Evolutionary conservation across 805 yeast species (phyloP), one percentile per base, ranked within the genome.

Genomic region (Debaryomyces prosopidis): DNA sequence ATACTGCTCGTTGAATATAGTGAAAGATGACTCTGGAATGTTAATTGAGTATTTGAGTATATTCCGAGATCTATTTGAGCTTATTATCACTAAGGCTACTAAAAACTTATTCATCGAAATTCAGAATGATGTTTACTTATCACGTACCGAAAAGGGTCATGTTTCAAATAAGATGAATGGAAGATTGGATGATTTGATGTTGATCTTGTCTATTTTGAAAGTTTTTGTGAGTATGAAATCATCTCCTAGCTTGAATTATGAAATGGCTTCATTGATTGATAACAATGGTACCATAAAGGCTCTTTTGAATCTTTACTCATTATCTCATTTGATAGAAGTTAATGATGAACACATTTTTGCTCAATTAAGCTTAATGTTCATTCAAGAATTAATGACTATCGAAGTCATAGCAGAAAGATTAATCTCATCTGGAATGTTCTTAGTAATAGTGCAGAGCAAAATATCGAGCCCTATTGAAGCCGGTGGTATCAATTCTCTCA

Each of bases 371-470:
- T 67, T 91, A 49, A 75, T 81, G 55, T 87, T 80, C 51, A 71
- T 90, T 27, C 79, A 81, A 46, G 94, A 89, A 53, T 69, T 89
- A 59, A 79, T 86, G 52, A 67, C 80, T 0, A 71, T 81, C 9
- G 81, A 80, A 36, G 66, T 65, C 0, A 76, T 89, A 52, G 91
- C 96, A 0, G 87, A 85, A 44, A 79, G 75, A 40, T 69, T 90
- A 40, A 75, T 87, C 11, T 59, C 75, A 2, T 69, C 76, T 35
- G 96, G 96, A 0, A 63, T 91, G 30, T 68, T 67, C 45, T 79
- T 87, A 44, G 82, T 82, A 3, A 66, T 91, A 34, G 75, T 83
- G 3, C 96, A 89, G 54, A 84, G 94, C 44, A 84, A 90, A 5
- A 73, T 88, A 1, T 85, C 96, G 0, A 64, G 73, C 19, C 73